Base-by-base conservation (phyloP, 345 rosid genomes). In the Erysimum cheiranthoides region DNA sequence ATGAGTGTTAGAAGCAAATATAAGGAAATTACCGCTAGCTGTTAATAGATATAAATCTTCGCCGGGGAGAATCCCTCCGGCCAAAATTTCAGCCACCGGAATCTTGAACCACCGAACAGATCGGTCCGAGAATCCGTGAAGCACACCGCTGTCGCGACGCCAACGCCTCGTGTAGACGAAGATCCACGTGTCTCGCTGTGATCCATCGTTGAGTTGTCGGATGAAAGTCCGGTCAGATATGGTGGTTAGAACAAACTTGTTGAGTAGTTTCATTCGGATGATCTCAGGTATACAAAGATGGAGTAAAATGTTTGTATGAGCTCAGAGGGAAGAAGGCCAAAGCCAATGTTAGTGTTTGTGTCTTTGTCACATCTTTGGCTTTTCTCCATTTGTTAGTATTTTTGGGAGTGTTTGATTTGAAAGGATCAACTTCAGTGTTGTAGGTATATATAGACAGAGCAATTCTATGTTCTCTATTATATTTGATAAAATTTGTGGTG, bases 321-420 rank as follows among this genome's bases (percentile, higher is more conserved):
- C 35, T 88, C 96, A 0, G 86, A 82, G 1, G 97, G 96, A 39
- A 92, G 97, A 52, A 87, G 93, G 84, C 88, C 86, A 16, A 92
- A 86, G 12, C 93, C 91, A 5, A 90, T 62, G 9, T 80, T 70
- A 0, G 83, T 54, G 62, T 75, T 61, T 35, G 52, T 61, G 68
- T 77, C 73, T 77, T 57, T 77, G 68, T 39, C 40, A 71, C 45
- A 77, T 64, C 73, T 65, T 50, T 70, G 76, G 76, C 12, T 71
- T 65, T 77, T 77, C 17, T 77, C 80, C 76, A 70, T n/a, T n/a
- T n/a, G n/a, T 77, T 63, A 54, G 14, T 51, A 25, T 6, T 5
- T 34, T n/a, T n/a, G n/a, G n/a, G n/a, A 3, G 69, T 61, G 49
- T 73, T 62, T 63, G 35, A 3, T 51, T 52, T 69, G 27, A 63